Evolutionary conservation across 371 early-diverging fungal genomes (phyloP), one percentile per base, ranked within the genome.

Genomic region (Mortierella sp.): DNA sequence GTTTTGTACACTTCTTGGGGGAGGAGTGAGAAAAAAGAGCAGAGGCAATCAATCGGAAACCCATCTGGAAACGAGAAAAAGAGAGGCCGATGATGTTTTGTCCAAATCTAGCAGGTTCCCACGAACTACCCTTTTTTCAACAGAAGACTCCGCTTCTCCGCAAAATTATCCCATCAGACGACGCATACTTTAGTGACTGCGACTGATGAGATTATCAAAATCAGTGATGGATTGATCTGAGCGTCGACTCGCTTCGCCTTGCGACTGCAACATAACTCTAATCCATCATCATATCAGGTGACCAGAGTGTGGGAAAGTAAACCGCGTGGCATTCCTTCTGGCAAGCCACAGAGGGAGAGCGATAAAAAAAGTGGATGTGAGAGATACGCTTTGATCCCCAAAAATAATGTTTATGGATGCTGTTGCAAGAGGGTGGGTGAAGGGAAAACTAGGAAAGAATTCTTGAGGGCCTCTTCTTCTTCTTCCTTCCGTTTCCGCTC

Each of bases 391-490:
- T 41, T 21, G 27, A 10, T 54, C 51, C 46, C n/a, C 8, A 14
- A 43, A n/a, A 51, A 27, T 27, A 41, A 32, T 24, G 8, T 46
- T 48, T 60, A 14, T 48, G 24, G 49, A 27, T 27, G 41, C 48
- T 49, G 43, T 21, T 73, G 76, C 4, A 75, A 79, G 0, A 71
- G 75, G 5, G 75, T 74, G 7, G 84, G 84, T 11, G 84, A 78
- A 11, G 84, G 84, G 27, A 84, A 75, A 32, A 77, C 73, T 38
- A 84, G 70, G 51, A 78, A 78, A 5, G 81, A 75, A 7, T 81
- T 72, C 48, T 82, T 82, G 38, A 82, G 72, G 4, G 74, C 75
- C 41, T 82, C 78, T 38, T 84, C 84, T 21, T 84, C 78, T 29
- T 84, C 78, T 43, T 74, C 75, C 43, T 55, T 71, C 46, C 80